Evolutionary conservation across 345 rosid genomes (phyloP), one percentile per base, ranked within the genome.

Genomic region (Excoecaria agallocha): DNA sequence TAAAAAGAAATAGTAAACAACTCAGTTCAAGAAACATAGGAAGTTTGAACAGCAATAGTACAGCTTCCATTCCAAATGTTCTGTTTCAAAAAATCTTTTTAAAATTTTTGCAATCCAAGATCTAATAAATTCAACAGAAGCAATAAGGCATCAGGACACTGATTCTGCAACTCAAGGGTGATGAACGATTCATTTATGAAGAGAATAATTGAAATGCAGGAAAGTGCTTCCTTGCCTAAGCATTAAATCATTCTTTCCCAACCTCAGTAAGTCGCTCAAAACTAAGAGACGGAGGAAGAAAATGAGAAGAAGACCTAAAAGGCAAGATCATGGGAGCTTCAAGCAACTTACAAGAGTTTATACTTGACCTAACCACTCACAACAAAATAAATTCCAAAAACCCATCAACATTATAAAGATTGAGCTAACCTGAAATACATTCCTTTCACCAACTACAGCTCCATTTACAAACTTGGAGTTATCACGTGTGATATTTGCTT

Each of bases 401-500:
- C 25, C 12, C 17, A 60, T 9, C 20, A 38, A 60, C 8, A 55
- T 78, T 46, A 37, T 38, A 68, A 69, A 68, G 58, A 61, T 12
- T 73, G 68, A 50, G 66, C 96, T 75, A 65, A 93, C 98, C 96
- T 96, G 99, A 80, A 96, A 96, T 30, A 96, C 99, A 83, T 89
- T 88, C 81, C 99, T 87, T 71, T 89, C 88, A 68, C 99, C 99
- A 85, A 96, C 99, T 75, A 96, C 89, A 50, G 99, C 95, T 30
- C 99, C 98, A 84, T 96, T 96, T 37, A 93, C 84, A 50, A 89
- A 96, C 74, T 84, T 93, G 72, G 99, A 93, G 83, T 89, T 96
- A 86, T 96, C 99, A 69, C 99, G 96, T 3, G 99, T 96, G 76
- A 96, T 90, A 77, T 91, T 96, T 70, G 94, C 97, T 77, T 93